A percentile compares a stretch with the other conserved stretches of the same genome.
Evolutionary conservation across 345 rosid genomes (phyloP).

Genomic region (Carallia pectinifolia): DNA sequence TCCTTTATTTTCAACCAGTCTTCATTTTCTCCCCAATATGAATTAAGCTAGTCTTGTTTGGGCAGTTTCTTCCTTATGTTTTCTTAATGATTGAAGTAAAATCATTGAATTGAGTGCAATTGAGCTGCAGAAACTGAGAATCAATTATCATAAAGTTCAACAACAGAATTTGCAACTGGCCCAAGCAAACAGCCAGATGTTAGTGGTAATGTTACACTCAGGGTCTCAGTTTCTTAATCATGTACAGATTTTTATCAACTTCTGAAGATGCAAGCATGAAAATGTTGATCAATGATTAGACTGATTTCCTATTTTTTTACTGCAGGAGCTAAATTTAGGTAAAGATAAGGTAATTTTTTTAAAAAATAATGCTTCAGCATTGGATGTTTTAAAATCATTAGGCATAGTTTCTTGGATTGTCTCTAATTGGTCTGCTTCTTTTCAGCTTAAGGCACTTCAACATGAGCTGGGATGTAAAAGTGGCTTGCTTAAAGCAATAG

Average conservation of each 20-base stretch:
- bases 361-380: not conserved
- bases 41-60: slow-evolving; percentile 11
- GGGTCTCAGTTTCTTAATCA: slow-evolving; percentile 10
- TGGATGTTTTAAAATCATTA: not conserved
- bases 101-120: slow-evolving; percentile 46
- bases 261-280: not conserved
- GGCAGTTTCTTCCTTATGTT: slow-evolving; percentile 9
- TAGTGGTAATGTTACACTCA: slow-evolving; percentile 42
- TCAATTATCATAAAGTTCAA: slow-evolving; percentile 51
- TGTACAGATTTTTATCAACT: not conserved
- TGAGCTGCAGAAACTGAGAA: slow-evolving; percentile 56
- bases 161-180: slow-evolving; percentile 67
- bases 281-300: slow-evolving; percentile 6
- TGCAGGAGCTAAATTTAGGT: slow-evolving; percentile 68
- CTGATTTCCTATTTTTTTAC: slow-evolving; percentile 22
- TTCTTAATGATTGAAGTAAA: slow-evolving; percentile 39
- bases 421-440: slow-evolving; percentile 20
- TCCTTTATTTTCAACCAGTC: slow-evolving; percentile 8
- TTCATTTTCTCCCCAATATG: not conserved
- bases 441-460: slow-evolving; percentile 57
- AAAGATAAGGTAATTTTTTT: slow-evolving; percentile 56
- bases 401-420: slow-evolving; percentile 4
- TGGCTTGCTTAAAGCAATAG: slow-evolving; percentile 41
- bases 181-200: slow-evolving; percentile 52
- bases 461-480: slow-evolving; percentile 76